Base-by-base conservation (phyloP, 306 rosid genomes). In the Benincasa hispida region DNA sequence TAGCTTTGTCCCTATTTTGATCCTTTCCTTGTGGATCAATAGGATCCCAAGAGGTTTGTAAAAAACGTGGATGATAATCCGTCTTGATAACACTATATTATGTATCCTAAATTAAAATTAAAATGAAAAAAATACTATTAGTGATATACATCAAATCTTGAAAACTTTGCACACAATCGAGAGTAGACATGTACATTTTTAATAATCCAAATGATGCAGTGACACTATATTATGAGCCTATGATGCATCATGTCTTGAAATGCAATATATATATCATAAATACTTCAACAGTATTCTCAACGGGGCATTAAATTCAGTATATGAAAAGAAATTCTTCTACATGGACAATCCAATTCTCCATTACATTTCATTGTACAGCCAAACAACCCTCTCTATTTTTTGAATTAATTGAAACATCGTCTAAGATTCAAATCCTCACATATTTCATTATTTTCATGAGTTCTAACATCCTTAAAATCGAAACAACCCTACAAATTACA, bases 1-100 rank as follows among this genome's bases (percentile, higher is more conserved):
- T 87, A 2, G 97, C 98, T 87, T 87, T 90, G 70, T 83, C 87
- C 87, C 98, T 86, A 3, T 96, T 97, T 79, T 86, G 88, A 63
- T 85, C 88, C 88, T 97, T 91, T 76, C 89, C 92, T 80, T 81
- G 87, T 37, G 89, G 92, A 70, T 88, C 76, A 51, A 82, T 60
- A 51, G 93, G 73, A 63, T 91, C 94, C 97, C 96, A 88, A 11
- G 81, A 81, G 12, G 85, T 67, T 79, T 90, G 91, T 73, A 35
- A 90, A 80, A 83, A 88, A 87, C 72, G 72, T 81, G 7, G 90
- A 79, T 10, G 97, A 87, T 58, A 91, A 72, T 56, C 86, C 86
- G 67, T 90, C 96, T 83, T 88, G 89, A 85, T 81, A 80, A 76
- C 83, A 75, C 80, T 82, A 69, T 84, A 86, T 81, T 93, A 84